phyloP scores from a whole-genome alignment of 345 rosid genomes.

The Dovyalis caffra region DNA sequence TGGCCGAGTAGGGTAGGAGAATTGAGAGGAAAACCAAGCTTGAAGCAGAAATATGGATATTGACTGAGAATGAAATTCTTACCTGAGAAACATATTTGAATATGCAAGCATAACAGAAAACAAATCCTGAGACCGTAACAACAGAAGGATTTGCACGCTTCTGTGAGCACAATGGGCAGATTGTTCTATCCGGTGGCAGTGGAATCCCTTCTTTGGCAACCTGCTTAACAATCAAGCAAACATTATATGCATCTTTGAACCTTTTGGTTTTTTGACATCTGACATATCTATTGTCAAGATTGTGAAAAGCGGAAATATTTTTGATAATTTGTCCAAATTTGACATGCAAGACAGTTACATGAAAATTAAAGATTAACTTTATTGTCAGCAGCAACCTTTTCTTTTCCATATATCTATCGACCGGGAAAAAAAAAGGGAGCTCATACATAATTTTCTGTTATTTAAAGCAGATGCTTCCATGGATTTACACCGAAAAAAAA shows the following conservation, averaged over 20 bases:
- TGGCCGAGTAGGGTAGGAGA: background rate
- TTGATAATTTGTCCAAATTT: background rate
- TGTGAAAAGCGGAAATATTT: background rate
- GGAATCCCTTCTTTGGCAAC: conserved; percentile 85
- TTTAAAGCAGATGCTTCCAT: background rate
- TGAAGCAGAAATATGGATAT: background rate
- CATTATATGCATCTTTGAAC: background rate
- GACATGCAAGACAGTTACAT: background rate
- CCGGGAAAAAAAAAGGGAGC: background rate
- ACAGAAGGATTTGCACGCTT: conserved; percentile 94
- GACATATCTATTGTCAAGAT: background rate
- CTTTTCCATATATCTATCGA: background rate
- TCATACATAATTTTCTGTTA: background rate
- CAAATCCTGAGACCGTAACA: conserved; percentile 91
- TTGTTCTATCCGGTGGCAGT: conserved; percentile 65
- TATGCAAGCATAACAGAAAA: conserved; percentile 91
- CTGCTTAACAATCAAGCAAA: conserved; percentile 35
- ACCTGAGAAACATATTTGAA: conserved; percentile 93
- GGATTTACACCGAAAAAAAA: background rate
- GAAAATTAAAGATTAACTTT: background rate
- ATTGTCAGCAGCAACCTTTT: background rate
- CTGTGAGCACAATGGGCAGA: conserved; percentile 91
- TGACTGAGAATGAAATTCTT: conserved; percentile 13
- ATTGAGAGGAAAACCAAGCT: background rate
- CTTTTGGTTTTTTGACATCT: background rate